phyloP scores from a whole-genome alignment of 2,329 filamentous ascomycete species.

The Neofusicoccum kwambonambiense region DNA sequence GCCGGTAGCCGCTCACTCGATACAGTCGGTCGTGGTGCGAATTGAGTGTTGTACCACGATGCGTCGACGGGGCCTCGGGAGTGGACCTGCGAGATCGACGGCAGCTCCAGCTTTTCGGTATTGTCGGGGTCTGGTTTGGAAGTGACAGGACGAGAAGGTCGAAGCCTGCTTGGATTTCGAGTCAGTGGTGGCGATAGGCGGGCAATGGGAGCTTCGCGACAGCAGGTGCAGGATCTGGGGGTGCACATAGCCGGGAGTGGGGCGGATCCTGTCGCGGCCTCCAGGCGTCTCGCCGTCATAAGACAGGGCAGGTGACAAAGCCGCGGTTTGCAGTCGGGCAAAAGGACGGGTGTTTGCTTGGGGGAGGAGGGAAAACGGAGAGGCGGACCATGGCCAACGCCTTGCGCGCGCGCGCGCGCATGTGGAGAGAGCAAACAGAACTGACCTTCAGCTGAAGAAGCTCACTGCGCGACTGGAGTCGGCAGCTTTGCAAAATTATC shows the following conservation, averaged over 20 bases:
- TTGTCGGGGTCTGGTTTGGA: slow-evolving; percentile 34
- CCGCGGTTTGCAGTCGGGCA: slow-evolving; percentile 32
- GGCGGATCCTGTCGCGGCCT: neutral
- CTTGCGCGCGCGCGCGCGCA: slow-evolving; percentile 28
- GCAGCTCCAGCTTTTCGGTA: slow-evolving; percentile 92
- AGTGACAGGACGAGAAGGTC: slow-evolving; percentile 16
- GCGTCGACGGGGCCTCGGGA: slow-evolving; percentile 73
- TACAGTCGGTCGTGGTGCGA: slow-evolving; percentile 61
- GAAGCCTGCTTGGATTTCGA: slow-evolving; percentile 1
- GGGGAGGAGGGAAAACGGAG: slow-evolving; percentile 20
- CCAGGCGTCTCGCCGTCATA: neutral
- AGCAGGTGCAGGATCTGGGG: slow-evolving; percentile 15
- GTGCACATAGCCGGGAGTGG: slow-evolving; percentile 13
- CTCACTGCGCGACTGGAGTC: slow-evolving; percentile 17
- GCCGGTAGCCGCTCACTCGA: slow-evolving; percentile 74
- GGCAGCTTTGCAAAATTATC: slow-evolving; percentile 15
- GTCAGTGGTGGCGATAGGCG: slow-evolving; percentile 21
- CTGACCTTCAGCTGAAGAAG: slow-evolving; percentile 17
- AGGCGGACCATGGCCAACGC: slow-evolving; percentile 28
- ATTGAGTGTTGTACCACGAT: slow-evolving; percentile 67
- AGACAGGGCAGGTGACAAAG: slow-evolving; percentile 24
- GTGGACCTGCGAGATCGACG: slow-evolving; percentile 80
- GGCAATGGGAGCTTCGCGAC: slow-evolving; percentile 21
- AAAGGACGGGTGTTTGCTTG: slow-evolving; percentile 30
- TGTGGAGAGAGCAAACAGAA: slow-evolving; percentile 29